These are phyloP conservation scores for Desmodesmus armatus DNA, from an alignment of 139 green algal species.

Conservation along the genomic window DNA sequence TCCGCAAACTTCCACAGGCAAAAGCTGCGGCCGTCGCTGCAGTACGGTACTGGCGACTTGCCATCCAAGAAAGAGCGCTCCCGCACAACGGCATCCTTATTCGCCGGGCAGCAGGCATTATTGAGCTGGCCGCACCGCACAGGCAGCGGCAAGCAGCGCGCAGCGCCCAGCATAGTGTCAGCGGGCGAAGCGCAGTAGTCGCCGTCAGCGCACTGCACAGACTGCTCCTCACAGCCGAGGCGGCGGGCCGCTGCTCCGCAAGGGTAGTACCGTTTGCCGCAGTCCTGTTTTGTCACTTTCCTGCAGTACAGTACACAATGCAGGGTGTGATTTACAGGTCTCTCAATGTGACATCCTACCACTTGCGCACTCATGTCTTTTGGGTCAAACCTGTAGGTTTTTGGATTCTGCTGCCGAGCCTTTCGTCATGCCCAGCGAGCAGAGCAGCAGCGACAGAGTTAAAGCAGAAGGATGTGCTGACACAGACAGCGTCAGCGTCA, in stretches of 20 bases:
- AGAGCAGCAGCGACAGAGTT: not conserved
- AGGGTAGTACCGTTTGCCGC: slow-evolving; percentile 25
- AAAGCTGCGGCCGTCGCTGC: slow-evolving; percentile 27
- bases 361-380: too few relatives aligned
- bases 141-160: slow-evolving; percentile 45
- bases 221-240: slow-evolving; percentile 19
- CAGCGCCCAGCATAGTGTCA: slow-evolving; percentile 40
- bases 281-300: slow-evolving; percentile 27
- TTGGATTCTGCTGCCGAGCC: too few relatives aligned
- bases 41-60: slow-evolving; percentile 29
- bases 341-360: too few relatives aligned
- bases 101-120: slow-evolving; percentile 39
- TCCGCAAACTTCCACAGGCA: slow-evolving; percentile 35
- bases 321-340: too few relatives aligned
- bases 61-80: slow-evolving; percentile 35
- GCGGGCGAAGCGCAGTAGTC: slow-evolving; percentile 37
- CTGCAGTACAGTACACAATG: slow-evolving; percentile 7
- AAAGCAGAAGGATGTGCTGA: not conserved
- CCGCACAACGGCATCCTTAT: slow-evolving; percentile 1
- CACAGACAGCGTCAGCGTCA: too few relatives aligned
- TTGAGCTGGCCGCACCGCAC: slow-evolving; percentile 4
- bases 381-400: too few relatives aligned
- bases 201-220: not conserved
- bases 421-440: too few relatives aligned
- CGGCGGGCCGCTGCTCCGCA: slow-evolving; percentile 20